A percentile compares a stretch with the other conserved stretches of the same genome.
Conservation (phyloP, 108 stramenopile genomes). For the Skeletonema menzelii region DNA sequence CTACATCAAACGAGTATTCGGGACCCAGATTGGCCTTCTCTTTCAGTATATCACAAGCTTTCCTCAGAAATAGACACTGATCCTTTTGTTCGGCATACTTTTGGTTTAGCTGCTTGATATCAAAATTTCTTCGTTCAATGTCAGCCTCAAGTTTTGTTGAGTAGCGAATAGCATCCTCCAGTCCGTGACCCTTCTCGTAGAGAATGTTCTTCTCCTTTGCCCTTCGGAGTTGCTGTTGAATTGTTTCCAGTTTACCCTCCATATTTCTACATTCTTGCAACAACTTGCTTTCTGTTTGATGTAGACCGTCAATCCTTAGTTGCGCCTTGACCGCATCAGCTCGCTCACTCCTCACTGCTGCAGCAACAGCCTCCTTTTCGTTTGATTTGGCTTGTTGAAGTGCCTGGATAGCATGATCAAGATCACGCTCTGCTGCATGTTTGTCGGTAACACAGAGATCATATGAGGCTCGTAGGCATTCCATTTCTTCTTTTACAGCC, state of each 20-base stretch:
- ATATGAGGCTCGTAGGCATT: constrained; percentile 8
- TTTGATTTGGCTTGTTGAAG: constrained; percentile 23
- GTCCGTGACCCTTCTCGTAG: constrained; percentile 78
- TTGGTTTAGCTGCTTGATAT: constrained; percentile 49
- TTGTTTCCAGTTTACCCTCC: constrained; percentile 46
- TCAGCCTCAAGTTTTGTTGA: constrained; percentile 78
- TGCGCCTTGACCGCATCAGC: constrained; percentile 9
- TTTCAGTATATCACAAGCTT: constrained; percentile 68
- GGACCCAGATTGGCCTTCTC: constrained; percentile 57
- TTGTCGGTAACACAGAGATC: constrained; percentile 34
- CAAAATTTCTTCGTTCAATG: constrained; percentile 55
- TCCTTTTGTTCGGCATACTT: neutral
- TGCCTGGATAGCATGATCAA: constrained; percentile 38
- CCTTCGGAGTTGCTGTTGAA: constrained; percentile 46
- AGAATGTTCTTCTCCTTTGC: constrained; percentile 53
- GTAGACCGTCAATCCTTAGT: constrained; percentile 5
- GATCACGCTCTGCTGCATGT: constrained; percentile 41
- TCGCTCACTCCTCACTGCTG: constrained; percentile 16
- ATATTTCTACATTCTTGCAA: constrained; percentile 6
- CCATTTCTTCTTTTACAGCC: constrained; percentile 20
- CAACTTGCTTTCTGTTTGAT: constrained; percentile 7
- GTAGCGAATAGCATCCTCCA: constrained; percentile 59
- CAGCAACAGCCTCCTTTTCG: constrained; percentile 22
- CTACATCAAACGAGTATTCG: constrained; percentile 58
- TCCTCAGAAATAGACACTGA: constrained; percentile 53